These are phyloP conservation scores for Xylariaceae sp. DNA, from an alignment of 2,329 filamentous ascomycete species.

Conservation along the genomic window DNA sequence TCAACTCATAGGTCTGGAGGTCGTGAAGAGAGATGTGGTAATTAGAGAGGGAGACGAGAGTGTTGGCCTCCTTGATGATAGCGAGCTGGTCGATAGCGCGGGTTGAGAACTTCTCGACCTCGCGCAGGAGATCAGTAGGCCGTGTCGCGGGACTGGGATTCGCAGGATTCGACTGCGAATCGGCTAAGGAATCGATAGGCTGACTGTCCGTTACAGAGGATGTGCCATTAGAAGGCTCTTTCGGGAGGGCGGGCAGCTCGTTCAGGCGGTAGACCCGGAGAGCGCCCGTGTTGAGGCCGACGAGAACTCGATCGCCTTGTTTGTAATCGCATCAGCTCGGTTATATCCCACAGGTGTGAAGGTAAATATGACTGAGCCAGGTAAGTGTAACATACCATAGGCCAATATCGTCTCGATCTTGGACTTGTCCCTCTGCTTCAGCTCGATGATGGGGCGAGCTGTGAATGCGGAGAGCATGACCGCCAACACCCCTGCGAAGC, in stretches of 20 bases:
- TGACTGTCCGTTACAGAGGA: constrained; percentile 23
- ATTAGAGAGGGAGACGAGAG: constrained; percentile 89
- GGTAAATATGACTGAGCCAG: not conserved
- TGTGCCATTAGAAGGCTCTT: constrained; percentile 41
- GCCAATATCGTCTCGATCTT: constrained; percentile 96
- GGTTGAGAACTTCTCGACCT: constrained; percentile 92
- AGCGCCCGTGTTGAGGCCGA: constrained; percentile 87
- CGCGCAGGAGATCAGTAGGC: constrained; percentile 83
- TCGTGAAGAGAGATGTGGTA: constrained; percentile 90
- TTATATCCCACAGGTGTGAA: not conserved
- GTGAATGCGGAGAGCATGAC: constrained; percentile 97
- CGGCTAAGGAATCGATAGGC: constrained; percentile 19
- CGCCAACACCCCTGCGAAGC: constrained; percentile 9
- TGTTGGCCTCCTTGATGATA: constrained; percentile 92
- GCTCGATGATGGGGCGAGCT: constrained; percentile 94
- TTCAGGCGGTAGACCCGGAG: constrained; percentile 93
- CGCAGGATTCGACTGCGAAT: constrained; percentile 14
- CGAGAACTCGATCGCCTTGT: constrained; percentile 84
- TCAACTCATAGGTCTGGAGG: constrained; percentile 79
- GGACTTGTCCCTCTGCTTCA: constrained; percentile 92
- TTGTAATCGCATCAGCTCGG: not conserved
- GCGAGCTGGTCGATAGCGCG: constrained; percentile 92
- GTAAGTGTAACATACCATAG: constrained; percentile 67
- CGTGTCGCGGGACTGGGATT: constrained; percentile 47
- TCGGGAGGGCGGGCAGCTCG: constrained; percentile 56